phyloP scores from a whole-genome alignment of 1,284 basidiomycete genomes.

The Porodaedalea pini region DNA sequence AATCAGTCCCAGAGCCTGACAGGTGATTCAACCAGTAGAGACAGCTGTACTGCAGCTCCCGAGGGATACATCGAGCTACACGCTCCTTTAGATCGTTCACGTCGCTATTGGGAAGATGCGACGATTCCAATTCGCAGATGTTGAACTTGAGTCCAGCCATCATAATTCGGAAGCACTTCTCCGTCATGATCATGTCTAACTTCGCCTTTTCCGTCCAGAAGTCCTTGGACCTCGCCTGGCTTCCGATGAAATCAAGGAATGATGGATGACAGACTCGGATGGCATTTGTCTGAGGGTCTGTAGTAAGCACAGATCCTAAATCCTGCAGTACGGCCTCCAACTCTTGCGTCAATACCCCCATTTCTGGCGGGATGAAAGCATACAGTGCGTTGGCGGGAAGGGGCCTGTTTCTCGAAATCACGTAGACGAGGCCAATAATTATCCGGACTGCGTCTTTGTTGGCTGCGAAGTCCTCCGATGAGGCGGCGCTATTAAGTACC shows the following conservation, averaged over 20 bases:
- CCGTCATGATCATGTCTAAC: constrained; percentile 23
- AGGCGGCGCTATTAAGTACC: neutral
- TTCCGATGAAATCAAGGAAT: constrained; percentile 17
- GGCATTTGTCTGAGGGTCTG: no score
- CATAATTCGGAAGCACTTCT: constrained; percentile 29
- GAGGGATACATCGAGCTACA: neutral
- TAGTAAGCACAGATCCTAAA: no score
- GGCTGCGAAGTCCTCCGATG: no score
- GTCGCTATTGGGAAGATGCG: neutral
- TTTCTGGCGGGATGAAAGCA: neutral
- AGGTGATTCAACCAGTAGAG: no score
- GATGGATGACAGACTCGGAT: no score
- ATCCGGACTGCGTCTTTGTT: no score
- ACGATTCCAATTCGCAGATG: neutral
- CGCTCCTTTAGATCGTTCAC: neutral
- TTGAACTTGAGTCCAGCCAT: constrained; percentile 24
- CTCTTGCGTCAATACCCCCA: neutral
- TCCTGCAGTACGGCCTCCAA: neutral
- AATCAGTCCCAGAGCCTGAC: no score
- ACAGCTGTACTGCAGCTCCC: neutral
- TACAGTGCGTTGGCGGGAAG: neutral
- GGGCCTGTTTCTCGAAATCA: neutral
- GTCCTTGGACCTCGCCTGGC: neutral
- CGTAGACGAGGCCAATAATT: neutral
- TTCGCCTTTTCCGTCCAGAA: constrained; percentile 26